A percentile compares a stretch with the other conserved stretches of the same genome.
phyloP scores from a whole-genome alignment of 2,329 filamentous ascomycete genomes.

The Colletotrichum trifolii region DNA sequence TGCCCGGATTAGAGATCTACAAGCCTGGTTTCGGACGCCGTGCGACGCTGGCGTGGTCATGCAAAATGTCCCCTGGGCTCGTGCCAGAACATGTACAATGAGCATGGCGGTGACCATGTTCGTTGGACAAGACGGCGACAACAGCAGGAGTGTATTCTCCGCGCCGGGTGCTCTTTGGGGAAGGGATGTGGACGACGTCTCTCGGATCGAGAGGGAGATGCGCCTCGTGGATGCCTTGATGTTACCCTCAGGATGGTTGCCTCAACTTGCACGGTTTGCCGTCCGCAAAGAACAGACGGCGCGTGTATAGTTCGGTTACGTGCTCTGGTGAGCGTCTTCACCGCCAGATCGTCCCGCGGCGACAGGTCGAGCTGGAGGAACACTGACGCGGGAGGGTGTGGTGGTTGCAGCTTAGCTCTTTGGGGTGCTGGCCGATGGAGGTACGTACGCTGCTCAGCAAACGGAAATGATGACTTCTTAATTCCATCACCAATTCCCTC shows the following conservation, averaged over 20 bases:
- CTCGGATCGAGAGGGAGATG: too few relatives aligned
- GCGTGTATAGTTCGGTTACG: slow-evolving; percentile 4
- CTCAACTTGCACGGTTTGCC: not conserved
- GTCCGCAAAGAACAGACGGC: slow-evolving; percentile 2
- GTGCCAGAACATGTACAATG: slow-evolving; percentile 2
- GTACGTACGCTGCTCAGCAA: slow-evolving; percentile 21
- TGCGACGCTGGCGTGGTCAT: slow-evolving; percentile 24
- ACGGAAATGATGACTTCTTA: slow-evolving; percentile 2
- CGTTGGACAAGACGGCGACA: slow-evolving; percentile 3
- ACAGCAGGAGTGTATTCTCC: slow-evolving; percentile 1
- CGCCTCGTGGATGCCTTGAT: not conserved
- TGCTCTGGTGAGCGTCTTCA: slow-evolving; percentile 5
- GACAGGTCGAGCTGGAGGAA: slow-evolving; percentile 15
- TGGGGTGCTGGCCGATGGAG: slow-evolving; percentile 1
- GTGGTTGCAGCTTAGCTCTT: slow-evolving; percentile 16
- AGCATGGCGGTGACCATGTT: not conserved
- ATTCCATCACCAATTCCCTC: slow-evolving; percentile 26
- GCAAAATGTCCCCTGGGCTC: slow-evolving; percentile 6
- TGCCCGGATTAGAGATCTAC: slow-evolving; percentile 18
- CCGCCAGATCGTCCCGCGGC: slow-evolving; percentile 20
- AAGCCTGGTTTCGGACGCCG: slow-evolving; percentile 31
- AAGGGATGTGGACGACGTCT: too few relatives aligned
- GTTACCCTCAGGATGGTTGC: not conserved
- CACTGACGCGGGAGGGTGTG: slow-evolving; percentile 27
- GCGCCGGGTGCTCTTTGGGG: not conserved